These are phyloP conservation scores for Penicillium waksmanii DNA, from an alignment of 495 filamentous ascomycete species.

Conservation along the genomic window DNA sequence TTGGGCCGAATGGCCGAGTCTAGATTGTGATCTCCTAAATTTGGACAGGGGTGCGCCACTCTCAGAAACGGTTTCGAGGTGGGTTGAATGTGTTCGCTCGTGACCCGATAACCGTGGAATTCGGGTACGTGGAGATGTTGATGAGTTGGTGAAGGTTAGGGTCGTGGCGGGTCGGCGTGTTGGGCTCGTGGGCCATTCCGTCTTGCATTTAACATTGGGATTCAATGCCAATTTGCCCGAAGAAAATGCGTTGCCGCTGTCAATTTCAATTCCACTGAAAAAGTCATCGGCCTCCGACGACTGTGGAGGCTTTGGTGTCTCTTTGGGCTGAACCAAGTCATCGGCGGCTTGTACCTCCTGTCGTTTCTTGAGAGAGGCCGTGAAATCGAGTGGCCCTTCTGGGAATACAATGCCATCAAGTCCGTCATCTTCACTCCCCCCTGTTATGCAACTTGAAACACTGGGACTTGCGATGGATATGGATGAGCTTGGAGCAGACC, in stretches of 20 bases:
- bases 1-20: conserved; percentile 67
- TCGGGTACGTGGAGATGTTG: conserved; percentile 52
- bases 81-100: conserved; percentile 68
- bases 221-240: conserved; percentile 82
- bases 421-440: conserved; percentile 93
- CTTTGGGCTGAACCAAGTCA: conserved; percentile 26
- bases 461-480: conserved; percentile 89
- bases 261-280: conserved; percentile 85
- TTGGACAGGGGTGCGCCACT: conserved; percentile 72
- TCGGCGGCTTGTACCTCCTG: conserved; percentile 57
- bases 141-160: conserved; percentile 82
- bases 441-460: conserved; percentile 83
- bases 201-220: conserved; percentile 88
- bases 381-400: conserved; percentile 78
- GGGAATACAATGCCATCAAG: conserved; percentile 84
- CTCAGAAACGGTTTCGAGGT: conserved; percentile 89
- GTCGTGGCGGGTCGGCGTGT: conserved; percentile 77
- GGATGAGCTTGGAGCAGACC: conserved; percentile 80
- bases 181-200: conserved; percentile 65
- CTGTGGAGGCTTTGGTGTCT: conserved; percentile 33
- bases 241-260: conserved; percentile 78
- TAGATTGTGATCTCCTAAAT: conserved; percentile 63
- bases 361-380: conserved; percentile 71
- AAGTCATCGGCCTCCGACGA: conserved; percentile 73
- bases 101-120: conserved; percentile 68